Evolutionary conservation across 345 rosid genomes (phyloP).

Genomic region (Mallotus nudiflorus): DNA sequence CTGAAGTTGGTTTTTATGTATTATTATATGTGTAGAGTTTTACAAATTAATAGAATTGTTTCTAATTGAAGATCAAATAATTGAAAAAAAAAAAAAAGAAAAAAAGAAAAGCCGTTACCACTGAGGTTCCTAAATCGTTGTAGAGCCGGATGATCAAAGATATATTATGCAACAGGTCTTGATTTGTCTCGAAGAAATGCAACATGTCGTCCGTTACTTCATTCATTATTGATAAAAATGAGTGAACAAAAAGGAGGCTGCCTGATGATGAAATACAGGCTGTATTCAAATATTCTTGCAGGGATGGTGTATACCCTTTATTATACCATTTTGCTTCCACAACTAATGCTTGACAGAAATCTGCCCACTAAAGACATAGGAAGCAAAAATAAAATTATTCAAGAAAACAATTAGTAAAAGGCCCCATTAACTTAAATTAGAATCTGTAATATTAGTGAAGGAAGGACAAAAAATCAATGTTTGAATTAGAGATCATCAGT

Average conservation of each 20-base stretch:
- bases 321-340: slow-evolving; percentile 54
- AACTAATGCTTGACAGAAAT: slow-evolving; percentile 44
- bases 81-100: no score
- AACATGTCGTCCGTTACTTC: slow-evolving; percentile 5
- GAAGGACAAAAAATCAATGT: no score
- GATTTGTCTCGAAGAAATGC: slow-evolving; percentile 8
- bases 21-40: no score
- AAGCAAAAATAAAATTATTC: neutral
- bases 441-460: no score
- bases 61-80: no score
- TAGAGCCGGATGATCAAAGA: slow-evolving; percentile 47
- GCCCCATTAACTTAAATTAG: no score
- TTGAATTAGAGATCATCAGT: no score
- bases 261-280: slow-evolving; percentile 51
- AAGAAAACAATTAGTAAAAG: neutral
- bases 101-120: slow-evolving; percentile 23
- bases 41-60: no score
- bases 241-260: slow-evolving; percentile 29
- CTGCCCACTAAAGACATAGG: slow-evolving; percentile 53
- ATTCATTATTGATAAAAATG: slow-evolving; percentile 28
- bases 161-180: slow-evolving; percentile 33
- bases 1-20: no score
- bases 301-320: slow-evolving; percentile 34
- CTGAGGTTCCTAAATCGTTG: slow-evolving; percentile 49
- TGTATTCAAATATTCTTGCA: slow-evolving; percentile 44